Base-by-base conservation (phyloP, 306 rosid genomes). In the Luffa aegyptiaca region DNA sequence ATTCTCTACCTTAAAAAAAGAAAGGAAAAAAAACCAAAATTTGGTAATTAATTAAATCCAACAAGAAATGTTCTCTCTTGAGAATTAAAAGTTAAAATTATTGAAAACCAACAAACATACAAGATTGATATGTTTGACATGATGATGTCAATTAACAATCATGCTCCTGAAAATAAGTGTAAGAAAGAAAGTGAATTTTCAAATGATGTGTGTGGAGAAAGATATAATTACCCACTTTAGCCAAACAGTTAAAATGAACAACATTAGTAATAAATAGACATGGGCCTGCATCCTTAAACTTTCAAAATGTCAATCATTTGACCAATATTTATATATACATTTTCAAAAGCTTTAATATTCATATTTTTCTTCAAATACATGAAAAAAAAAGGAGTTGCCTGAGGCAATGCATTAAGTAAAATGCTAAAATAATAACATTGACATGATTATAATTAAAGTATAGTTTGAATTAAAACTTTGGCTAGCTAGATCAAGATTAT, bases 351-450 rank as follows among this genome's bases (percentile, higher is more conserved):
- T 26, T 26, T 26, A 26, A 26, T 26, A 26, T 26, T 26, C 31
- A 26, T 61, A 11, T 11, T 64, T 36, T 13, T 45, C 56, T 10
- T 69, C 75, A 44, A 69, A 44, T 66, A 16, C 73, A 7, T 2
- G n/a, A n/a, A 5, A 14, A 33, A 56, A n/a, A 5, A 14, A 33
- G 41, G 35, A 31, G 52, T 21, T 20, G 36, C 17, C 18, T 70
- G 17, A 70, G 17, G 1, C 18, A 70, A 57, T 63, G 69, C 33
- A 35, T 13, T 2, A 45, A 71, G 76, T 71, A 71, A 71, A 71
- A 71, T 71, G 76, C 76, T 71, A 48, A 72, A 31, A 48, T 72
- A 72, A 3, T 49, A 72, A 31, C 44, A 49, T 72, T 72, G 77
- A 72, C 77, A 48, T 46, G 1, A 45, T 72, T 4, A 70, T 70